Evolutionary conservation across 768 basidiomycete species (phyloP).

Genomic region (Mycena vitilis): DNA sequence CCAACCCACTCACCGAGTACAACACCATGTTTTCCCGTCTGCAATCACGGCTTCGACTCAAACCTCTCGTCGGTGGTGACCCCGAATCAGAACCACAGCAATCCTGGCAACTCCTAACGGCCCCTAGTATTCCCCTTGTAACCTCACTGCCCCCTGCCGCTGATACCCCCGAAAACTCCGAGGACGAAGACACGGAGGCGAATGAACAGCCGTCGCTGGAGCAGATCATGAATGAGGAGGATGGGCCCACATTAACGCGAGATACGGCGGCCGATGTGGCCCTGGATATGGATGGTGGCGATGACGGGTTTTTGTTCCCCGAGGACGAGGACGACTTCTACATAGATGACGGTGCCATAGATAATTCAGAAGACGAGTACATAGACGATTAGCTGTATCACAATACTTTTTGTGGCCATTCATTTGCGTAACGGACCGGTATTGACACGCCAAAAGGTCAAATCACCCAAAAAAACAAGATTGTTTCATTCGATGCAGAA

Average conservation of each 20-base stretch:
- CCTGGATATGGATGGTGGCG: neutral
- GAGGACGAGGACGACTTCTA: neutral
- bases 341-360: neutral
- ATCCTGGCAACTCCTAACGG: too few relatives aligned
- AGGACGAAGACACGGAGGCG: neutral
- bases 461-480: too few relatives aligned
- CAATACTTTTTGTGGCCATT: too few relatives aligned
- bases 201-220: neutral
- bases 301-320: neutral
- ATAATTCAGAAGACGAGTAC: conserved; percentile 1
- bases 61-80: neutral
- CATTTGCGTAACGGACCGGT: too few relatives aligned
- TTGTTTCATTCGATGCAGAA: too few relatives aligned
- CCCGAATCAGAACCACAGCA: neutral
- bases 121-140: too few relatives aligned
- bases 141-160: too few relatives aligned
- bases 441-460: too few relatives aligned
- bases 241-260: conserved; percentile 24
- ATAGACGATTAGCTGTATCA: neutral
- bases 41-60: neutral
- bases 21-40: conserved; percentile 5
- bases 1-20: conserved; percentile 5
- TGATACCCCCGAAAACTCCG: too few relatives aligned
- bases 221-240: conserved; percentile 6
- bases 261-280: neutral